A percentile compares a stretch with the other conserved stretches of the same genome.
These are phyloP conservation scores for Curvularia spicifera DNA, from an alignment of 2,329 filamentous ascomycete species.

Conservation along the genomic window DNA sequence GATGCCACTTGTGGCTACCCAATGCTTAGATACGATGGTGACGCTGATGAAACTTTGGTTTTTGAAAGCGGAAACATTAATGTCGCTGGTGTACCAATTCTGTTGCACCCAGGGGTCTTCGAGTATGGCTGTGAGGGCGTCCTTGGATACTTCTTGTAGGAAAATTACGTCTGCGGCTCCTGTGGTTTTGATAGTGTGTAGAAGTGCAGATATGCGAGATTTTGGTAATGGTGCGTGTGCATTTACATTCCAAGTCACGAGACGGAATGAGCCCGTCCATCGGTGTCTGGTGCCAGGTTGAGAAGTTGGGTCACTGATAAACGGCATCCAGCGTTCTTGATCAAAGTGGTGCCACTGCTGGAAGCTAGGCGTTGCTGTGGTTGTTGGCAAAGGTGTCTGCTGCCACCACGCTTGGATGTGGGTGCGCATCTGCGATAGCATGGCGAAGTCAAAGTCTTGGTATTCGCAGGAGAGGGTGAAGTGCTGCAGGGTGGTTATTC, in stretches of 20 bases:
- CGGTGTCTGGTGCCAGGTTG: not conserved
- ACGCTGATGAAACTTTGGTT: conserved; percentile 8
- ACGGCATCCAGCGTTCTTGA: not conserved
- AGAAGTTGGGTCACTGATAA: not conserved
- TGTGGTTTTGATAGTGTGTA: not conserved
- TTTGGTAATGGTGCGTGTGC: not conserved
- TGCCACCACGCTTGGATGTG: conserved; percentile 12
- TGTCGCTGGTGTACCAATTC: conserved; percentile 10
- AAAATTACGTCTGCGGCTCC: conserved; percentile 5
- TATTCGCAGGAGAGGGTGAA: not conserved
- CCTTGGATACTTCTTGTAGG: conserved; percentile 10
- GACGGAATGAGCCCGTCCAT: conserved; percentile 10
- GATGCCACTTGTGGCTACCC: not conserved
- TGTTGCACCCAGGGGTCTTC: conserved; percentile 5
- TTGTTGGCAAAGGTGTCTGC: conserved; percentile 9
- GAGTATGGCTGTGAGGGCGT: conserved; percentile 1
- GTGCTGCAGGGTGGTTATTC: not conserved
- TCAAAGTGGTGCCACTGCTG: conserved; percentile 8
- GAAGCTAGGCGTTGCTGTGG: conserved; percentile 5
- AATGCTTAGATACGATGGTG: not conserved
- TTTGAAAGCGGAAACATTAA: not conserved
- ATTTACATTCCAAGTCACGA: conserved; percentile 12
- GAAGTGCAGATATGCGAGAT: conserved; percentile 9
- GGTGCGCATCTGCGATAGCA: conserved; percentile 10
- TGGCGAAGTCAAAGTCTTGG: not conserved